A percentile compares a stretch with the other conserved stretches of the same genome.
Conservation (phyloP, 2,329 filamentous ascomycete genomes). For the Cladosporium sp. region DNA sequence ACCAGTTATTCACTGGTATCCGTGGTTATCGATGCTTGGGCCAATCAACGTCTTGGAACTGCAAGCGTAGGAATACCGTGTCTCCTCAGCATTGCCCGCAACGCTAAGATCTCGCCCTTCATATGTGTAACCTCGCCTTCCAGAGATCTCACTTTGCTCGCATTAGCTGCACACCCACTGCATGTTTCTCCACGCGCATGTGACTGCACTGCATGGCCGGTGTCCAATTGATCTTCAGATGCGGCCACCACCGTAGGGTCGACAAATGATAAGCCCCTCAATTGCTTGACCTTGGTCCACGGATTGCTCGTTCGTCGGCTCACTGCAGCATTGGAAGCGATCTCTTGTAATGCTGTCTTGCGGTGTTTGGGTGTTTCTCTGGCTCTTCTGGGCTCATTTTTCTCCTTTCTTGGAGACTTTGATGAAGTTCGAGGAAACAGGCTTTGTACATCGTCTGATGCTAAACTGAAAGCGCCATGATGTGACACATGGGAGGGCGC, state of each 20-base stretch:
- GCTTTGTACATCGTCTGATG: constrained; percentile 29
- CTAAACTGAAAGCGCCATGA: constrained; percentile 22
- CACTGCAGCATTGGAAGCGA: constrained; percentile 20
- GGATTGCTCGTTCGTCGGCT: constrained; percentile 14
- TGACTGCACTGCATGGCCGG: neutral
- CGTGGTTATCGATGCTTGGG: neutral
- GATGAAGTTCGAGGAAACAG: constrained; percentile 34
- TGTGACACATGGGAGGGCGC: constrained; percentile 24
- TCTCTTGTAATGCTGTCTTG: constrained; percentile 18
- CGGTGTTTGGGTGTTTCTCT: neutral
- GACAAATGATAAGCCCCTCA: constrained; percentile 18
- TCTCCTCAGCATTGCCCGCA: constrained; percentile 30
- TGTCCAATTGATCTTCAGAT: neutral
- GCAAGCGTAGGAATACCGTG: constrained; percentile 25
- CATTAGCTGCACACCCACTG: constrained; percentile 23
- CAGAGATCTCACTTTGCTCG: constrained; percentile 23
- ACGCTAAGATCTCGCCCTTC: constrained; percentile 30
- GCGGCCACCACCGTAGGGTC: neutral
- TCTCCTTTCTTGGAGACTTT: neutral
- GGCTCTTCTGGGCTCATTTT: neutral
- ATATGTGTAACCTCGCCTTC: constrained; percentile 31
- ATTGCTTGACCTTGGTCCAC: constrained; percentile 7
- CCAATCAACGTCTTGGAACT: constrained; percentile 21
- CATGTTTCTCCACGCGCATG: neutral
- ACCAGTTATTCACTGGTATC: neutral